Conservation (phyloP, 257 asterid species). For the Coffea canephora region DNA sequence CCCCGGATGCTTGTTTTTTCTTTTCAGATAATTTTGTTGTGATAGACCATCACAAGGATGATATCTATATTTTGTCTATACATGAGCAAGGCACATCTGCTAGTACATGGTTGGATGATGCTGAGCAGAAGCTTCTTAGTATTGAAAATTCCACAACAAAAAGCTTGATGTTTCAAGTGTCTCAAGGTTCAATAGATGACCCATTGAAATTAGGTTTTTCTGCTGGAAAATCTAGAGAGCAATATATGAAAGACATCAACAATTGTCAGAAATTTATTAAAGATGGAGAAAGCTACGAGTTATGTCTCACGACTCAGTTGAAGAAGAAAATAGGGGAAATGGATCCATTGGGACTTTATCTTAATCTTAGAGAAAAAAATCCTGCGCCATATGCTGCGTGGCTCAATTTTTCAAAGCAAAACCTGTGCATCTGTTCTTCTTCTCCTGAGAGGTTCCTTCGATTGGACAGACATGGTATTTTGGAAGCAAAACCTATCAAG, state of each 20-base stretch:
- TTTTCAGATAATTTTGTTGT: slow-evolving; percentile 79
- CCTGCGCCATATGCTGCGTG: slow-evolving; percentile 98
- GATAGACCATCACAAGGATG: slow-evolving; percentile 73
- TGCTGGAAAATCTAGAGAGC: slow-evolving; percentile 71
- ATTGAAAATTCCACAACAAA: slow-evolving; percentile 29
- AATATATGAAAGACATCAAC: slow-evolving; percentile 64
- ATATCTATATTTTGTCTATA: slow-evolving; percentile 61
- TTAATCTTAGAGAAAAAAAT: slow-evolving; percentile 67
- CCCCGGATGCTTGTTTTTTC: slow-evolving; percentile 98
- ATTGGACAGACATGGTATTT: slow-evolving; percentile 66
- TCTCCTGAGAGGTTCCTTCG: slow-evolving; percentile 95
- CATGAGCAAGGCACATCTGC: slow-evolving; percentile 33
- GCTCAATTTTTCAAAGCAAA: slow-evolving; percentile 75
- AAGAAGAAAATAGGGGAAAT: slow-evolving; percentile 51
- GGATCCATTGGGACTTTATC: slow-evolving; percentile 63
- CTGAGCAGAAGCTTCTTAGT: slow-evolving; percentile 60
- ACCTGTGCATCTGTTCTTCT: slow-evolving; percentile 75
- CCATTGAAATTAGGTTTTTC: slow-evolving; percentile 43
- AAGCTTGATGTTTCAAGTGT: slow-evolving; percentile 20
- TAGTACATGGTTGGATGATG: slow-evolving; percentile 58
- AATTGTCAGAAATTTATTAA: slow-evolving; percentile 71
- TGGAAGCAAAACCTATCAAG: slow-evolving; percentile 97
- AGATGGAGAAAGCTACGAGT: slow-evolving; percentile 92
- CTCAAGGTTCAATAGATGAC: slow-evolving; percentile 18
- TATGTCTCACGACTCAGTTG: slow-evolving; percentile 88